These are phyloP conservation scores for Clathrus columnatus DNA, from an alignment of 768 basidiomycete species.

Conservation along the genomic window DNA sequence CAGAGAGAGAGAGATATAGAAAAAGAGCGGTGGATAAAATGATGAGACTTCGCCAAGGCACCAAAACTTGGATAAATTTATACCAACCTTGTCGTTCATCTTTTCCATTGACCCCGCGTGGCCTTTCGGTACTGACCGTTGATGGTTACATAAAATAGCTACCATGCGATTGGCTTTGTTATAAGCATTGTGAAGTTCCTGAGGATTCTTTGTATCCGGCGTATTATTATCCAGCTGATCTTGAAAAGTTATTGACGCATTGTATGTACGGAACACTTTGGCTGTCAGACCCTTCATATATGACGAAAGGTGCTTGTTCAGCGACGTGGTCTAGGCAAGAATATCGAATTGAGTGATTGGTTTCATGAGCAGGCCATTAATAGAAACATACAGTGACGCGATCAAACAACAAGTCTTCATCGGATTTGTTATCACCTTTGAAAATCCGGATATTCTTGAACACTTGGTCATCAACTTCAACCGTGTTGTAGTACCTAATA, in stretches of 20 bases:
- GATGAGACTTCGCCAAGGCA: background rate
- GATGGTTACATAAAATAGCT: conserved; percentile 98
- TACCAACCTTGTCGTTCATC: conserved; percentile 77
- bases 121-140: conserved; percentile 84
- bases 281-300: conserved; percentile 98
- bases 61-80: background rate
- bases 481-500: conserved; percentile 91
- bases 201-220: conserved; percentile 61
- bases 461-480: conserved; percentile 81
- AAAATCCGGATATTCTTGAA: conserved; percentile 98
- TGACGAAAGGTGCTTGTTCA: conserved; percentile 87
- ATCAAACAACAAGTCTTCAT: conserved; percentile 87
- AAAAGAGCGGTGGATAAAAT: background rate
- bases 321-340: conserved; percentile 52
- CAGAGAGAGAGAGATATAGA: conserved; percentile 2
- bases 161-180: conserved; percentile 96
- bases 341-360: background rate
- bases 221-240: conserved; percentile 73
- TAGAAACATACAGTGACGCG: conserved; percentile 73
- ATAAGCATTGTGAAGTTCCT: conserved; percentile 95
- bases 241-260: conserved; percentile 95
- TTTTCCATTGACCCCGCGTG: conserved; percentile 93
- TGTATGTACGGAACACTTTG: conserved; percentile 99
- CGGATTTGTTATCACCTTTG: conserved; percentile 80
- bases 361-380: conserved; percentile 6